Base-by-base conservation (phyloP, 495 filamentous ascomycete genomes). In the Lepraria neglecta region DNA sequence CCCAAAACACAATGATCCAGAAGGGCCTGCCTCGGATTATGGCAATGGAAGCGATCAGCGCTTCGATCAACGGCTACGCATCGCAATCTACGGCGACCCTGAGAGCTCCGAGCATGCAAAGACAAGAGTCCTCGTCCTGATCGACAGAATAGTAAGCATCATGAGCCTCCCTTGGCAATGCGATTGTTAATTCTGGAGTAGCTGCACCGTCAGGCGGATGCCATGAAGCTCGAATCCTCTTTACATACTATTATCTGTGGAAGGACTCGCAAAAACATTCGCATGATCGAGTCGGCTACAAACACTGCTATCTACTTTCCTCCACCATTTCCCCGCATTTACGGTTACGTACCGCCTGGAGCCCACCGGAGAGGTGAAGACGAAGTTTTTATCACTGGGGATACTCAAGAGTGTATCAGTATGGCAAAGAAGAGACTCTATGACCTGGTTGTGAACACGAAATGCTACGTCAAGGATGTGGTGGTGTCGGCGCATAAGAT, bases 221-320 rank as follows among this genome's bases (percentile, higher is more conserved):
- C 79, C 19, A 85, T 89, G 70, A 87, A 87, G 66, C 78, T 97
- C 62, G 94, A 97, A 68, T 75, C 90, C 30, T 89, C 91, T 28
- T 78, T 96, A 71, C 95, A 97, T 71, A 90, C 87, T 43, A 76
- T 96, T 61, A 81, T 96, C 53, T 96, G 92, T 71, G 94, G 94
- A 31, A 87, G 92, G 15, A 89, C 87, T 62, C 83, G 92, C 67
- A 94, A 95, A 77, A 96, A 97, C 68, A 92, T 98, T 74, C 96
- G 97, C 78, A 76, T 91, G 56, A 96, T 98, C 68, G 94, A 98
- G 72, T 92, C 94, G 15, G 81, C 86, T 24, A 96, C 94, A 15
- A 88, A 89, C 66, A 96, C 95, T 15, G 92, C 94, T 43, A 97
- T 98, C 64, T 98, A 97, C 74, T 96, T 98, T 69, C 94, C 94